phyloP scores from a whole-genome alignment of 2,329 filamentous ascomycete genomes.

The Phyllosticta citrichinensis region DNA sequence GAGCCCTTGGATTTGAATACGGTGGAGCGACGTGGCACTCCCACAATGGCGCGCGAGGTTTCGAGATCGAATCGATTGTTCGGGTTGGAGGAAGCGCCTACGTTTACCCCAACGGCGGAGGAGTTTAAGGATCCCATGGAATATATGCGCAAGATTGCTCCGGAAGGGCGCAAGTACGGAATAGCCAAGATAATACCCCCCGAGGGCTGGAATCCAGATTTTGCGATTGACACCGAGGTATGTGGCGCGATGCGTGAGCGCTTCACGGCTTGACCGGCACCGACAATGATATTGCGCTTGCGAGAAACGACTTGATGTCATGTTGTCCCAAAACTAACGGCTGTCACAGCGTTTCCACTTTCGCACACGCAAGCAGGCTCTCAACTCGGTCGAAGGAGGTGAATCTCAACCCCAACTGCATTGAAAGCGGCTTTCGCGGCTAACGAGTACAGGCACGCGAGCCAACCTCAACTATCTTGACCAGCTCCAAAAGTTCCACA shows the following conservation, averaged over 20 bases:
- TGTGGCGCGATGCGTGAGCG: conserved; percentile 18
- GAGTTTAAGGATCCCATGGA: conserved; percentile 92
- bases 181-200: conserved; percentile 95
- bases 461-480: conserved; percentile 95
- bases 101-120: conserved; percentile 79
- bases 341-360: conserved; percentile 79
- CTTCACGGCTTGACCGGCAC: neutral
- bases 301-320: neutral
- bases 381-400: conserved; percentile 98
- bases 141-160: conserved; percentile 84
- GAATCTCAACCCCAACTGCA: conserved; percentile 31
- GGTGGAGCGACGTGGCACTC: conserved; percentile 82
- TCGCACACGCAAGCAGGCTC: conserved; percentile 85
- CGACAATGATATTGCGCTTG: neutral
- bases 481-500: conserved; percentile 90
- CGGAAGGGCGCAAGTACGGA: conserved; percentile 78
- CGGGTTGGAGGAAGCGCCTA: conserved; percentile 79
- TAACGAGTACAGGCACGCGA: conserved; percentile 58
- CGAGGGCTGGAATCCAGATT: conserved; percentile 85
- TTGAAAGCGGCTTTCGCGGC: conserved; percentile 1
- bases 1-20: conserved; percentile 72
- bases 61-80: conserved; percentile 72
- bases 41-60: conserved; percentile 64
- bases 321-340: neutral
- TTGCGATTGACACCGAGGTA: conserved; percentile 96